phyloP scores from a whole-genome alignment of 2,329 filamentous ascomycete genomes.

The Dryadomyces quercus-mongolicae region DNA sequence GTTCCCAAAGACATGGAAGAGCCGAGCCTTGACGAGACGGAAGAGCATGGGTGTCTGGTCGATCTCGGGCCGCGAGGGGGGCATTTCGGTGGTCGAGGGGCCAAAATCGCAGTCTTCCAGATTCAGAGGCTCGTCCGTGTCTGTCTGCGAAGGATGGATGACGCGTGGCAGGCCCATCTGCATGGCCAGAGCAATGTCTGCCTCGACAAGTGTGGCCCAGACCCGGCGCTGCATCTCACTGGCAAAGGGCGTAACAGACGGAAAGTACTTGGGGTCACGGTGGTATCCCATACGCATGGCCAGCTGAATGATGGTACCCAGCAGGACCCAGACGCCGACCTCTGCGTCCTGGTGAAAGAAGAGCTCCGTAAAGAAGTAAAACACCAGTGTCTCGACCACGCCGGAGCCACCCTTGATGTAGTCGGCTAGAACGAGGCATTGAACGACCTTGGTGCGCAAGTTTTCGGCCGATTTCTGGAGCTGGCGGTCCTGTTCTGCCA shows the following conservation, averaged over 20 bases:
- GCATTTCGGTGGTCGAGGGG: slow-evolving; percentile 17
- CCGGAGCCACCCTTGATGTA: slow-evolving; percentile 24
- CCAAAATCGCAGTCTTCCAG: slow-evolving; percentile 26
- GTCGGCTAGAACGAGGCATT: slow-evolving; percentile 15
- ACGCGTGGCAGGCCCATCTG: slow-evolving; percentile 34
- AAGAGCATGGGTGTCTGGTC: slow-evolving; percentile 14
- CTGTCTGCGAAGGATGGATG: slow-evolving; percentile 17
- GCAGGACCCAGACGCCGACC: slow-evolving; percentile 25
- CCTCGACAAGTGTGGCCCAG: slow-evolving; percentile 25
- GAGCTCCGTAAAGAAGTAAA: slow-evolving; percentile 17
- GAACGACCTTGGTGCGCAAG: slow-evolving; percentile 8
- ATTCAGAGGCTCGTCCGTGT: slow-evolving; percentile 25
- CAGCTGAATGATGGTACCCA: slow-evolving; percentile 24
- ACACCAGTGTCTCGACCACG: slow-evolving; percentile 24
- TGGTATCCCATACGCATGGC: slow-evolving; percentile 30
- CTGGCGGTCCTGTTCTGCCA: slow-evolving; percentile 6
- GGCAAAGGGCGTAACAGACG: slow-evolving; percentile 22
- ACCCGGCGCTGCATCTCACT: slow-evolving; percentile 28
- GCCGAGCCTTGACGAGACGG: slow-evolving; percentile 16
- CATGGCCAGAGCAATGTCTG: slow-evolving; percentile 31
- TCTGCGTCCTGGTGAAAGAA: slow-evolving; percentile 14
- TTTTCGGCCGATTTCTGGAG: slow-evolving; percentile 8
- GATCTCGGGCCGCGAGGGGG: slow-evolving; percentile 14
- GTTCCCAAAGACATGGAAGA: slow-evolving; percentile 11
- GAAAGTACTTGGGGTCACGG: slow-evolving; percentile 19